Conservation (phyloP, 441 rosid genomes). For the Brassica hybrid region DNA sequence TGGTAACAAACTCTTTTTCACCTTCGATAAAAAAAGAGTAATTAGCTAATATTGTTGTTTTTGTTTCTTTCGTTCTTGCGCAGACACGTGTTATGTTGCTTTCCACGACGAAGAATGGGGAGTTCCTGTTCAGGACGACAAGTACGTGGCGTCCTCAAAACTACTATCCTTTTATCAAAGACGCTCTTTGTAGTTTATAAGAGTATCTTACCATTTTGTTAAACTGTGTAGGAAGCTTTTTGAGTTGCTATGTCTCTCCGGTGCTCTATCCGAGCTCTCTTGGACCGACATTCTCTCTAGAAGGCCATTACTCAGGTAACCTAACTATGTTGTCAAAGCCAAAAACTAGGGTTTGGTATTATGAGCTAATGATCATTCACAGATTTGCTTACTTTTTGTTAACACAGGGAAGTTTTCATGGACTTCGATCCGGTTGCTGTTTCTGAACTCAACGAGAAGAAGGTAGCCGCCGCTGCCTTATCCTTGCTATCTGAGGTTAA, state of each 20-base stretch:
- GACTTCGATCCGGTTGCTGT: slow-evolving; percentile 81
- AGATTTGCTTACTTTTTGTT: slow-evolving; percentile 9
- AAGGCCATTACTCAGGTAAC: slow-evolving; percentile 80
- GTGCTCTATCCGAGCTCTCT: slow-evolving; percentile 86
- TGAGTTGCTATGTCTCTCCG: slow-evolving; percentile 85
- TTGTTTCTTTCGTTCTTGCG: not conserved
- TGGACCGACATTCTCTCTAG: slow-evolving; percentile 91
- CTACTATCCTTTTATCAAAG: slow-evolving; percentile 10
- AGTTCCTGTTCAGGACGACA: slow-evolving; percentile 87
- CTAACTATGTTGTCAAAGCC: slow-evolving; percentile 13
- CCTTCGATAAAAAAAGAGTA: too few relatives aligned
- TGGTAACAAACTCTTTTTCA: too few relatives aligned
- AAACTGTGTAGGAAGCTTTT: slow-evolving; percentile 75
- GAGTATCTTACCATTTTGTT: slow-evolving; percentile 17
- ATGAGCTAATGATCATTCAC: slow-evolving; percentile 11
- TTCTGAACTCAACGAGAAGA: slow-evolving; percentile 78
- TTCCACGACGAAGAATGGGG: slow-evolving; percentile 99
- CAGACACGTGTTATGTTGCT: slow-evolving; percentile 71
- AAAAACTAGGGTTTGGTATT: slow-evolving; percentile 4
- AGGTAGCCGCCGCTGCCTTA: slow-evolving; percentile 55
- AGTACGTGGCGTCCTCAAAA: slow-evolving; percentile 53
- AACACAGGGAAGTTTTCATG: slow-evolving; percentile 77
- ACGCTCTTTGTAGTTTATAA: slow-evolving; percentile 17
- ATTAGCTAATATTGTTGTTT: not conserved
- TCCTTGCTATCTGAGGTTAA: slow-evolving; percentile 76